Conservation (phyloP, 2,329 filamentous ascomycete species). For the Epichloe coenophiala region DNA sequence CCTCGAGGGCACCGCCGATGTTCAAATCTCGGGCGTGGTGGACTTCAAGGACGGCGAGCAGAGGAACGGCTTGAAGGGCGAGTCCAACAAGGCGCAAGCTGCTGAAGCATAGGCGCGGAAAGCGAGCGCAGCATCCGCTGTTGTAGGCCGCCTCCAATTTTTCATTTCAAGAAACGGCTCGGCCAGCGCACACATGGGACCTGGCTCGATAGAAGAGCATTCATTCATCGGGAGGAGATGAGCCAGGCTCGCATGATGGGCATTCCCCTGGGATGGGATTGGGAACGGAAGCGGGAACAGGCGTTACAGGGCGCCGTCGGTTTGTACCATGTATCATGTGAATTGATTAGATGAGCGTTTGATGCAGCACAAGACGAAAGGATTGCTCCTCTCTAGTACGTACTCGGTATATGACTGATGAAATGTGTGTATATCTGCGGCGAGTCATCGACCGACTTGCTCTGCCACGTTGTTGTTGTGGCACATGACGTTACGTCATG, state of each 20-base stretch:
- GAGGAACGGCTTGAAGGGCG: conserved; percentile 10
- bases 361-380: not conserved
- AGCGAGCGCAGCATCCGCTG: not conserved
- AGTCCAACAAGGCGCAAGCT: conserved; percentile 1
- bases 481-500: no score
- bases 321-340: not conserved
- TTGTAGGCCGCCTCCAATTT: not conserved
- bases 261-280: no score
- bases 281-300: no score
- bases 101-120: conserved; percentile 1
- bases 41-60: conserved; percentile 16
- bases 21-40: conserved; percentile 24
- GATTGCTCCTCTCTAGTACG: no score
- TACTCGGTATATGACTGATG: no score
- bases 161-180: no score
- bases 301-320: not conserved
- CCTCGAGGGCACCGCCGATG: conserved; percentile 32
- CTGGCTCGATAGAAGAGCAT: no score
- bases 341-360: not conserved
- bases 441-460: no score
- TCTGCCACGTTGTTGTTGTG: no score
- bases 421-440: no score
- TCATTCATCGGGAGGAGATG: no score
- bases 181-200: conserved; percentile 23
- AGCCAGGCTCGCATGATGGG: no score